Percentiles rank a stretch among this genome's conserved stretches.
These are phyloP conservation scores for Babesia caballi DNA, from an alignment of 169 alveolate species.

Conservation along the genomic window DNA sequence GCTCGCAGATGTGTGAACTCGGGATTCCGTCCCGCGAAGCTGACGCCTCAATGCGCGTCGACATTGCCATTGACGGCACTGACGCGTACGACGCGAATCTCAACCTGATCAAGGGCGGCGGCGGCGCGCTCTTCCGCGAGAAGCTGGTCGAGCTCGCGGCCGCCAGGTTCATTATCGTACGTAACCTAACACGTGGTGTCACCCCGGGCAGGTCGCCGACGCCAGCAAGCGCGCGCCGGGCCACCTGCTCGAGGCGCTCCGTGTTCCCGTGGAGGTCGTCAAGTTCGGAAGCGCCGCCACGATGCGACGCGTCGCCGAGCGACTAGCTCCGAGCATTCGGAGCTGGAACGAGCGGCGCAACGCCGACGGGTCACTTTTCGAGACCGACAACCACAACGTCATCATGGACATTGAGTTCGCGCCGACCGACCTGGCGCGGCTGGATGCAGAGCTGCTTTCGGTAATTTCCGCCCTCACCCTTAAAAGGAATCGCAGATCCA, in stretches of 20 bases:
- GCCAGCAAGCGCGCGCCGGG: slow-evolving; percentile 55
- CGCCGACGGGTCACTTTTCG: slow-evolving; percentile 60
- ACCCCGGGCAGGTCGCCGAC: slow-evolving; percentile 62
- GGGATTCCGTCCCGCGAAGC: slow-evolving; percentile 70
- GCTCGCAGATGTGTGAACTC: slow-evolving; percentile 66
- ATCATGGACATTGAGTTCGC: slow-evolving; percentile 69
- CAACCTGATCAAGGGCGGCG: slow-evolving; percentile 81
- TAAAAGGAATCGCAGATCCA: slow-evolving; percentile 54
- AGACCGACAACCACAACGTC: slow-evolving; percentile 70
- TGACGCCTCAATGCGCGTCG: slow-evolving; percentile 57
- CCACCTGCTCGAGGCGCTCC: slow-evolving; percentile 63
- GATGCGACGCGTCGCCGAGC: slow-evolving; percentile 27
- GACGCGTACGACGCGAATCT: slow-evolving; percentile 77
- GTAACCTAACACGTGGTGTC: background rate
- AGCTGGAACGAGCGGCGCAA: slow-evolving; percentile 61
- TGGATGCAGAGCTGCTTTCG: slow-evolving; percentile 48
- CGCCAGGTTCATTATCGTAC: slow-evolving; percentile 67
- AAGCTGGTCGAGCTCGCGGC: slow-evolving; percentile 76
- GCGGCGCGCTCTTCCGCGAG: slow-evolving; percentile 85
- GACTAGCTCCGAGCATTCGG: slow-evolving; percentile 24
- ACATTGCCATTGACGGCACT: slow-evolving; percentile 83
- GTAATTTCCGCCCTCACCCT: slow-evolving; percentile 3
- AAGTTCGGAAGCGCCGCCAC: slow-evolving; percentile 65
- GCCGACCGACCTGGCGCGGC: slow-evolving; percentile 45
- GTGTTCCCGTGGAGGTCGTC: slow-evolving; percentile 73